These are phyloP conservation scores for Lycium barbarum DNA, from an alignment of 257 asterid species.

Conservation along the genomic window DNA sequence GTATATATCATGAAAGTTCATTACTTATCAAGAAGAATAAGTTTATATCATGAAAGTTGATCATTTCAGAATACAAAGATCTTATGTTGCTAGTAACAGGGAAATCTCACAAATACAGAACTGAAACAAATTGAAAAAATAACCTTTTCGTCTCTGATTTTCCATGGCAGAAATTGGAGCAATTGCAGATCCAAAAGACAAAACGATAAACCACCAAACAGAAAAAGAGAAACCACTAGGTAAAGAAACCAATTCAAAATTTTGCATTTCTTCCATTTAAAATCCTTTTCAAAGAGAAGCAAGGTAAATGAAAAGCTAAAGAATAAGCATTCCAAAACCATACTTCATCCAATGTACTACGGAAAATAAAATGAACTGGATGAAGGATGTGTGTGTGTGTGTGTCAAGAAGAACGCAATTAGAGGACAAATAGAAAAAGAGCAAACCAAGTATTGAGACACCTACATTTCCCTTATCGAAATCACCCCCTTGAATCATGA, in stretches of 20 bases:
- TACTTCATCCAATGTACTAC: background rate
- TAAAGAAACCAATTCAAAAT: background rate
- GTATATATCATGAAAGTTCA: background rate
- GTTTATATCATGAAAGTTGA: background rate
- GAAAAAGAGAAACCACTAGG: background rate
- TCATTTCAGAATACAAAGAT: background rate
- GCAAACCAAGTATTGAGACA: slow-evolving; percentile 16
- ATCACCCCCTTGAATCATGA: slow-evolving; percentile 99
- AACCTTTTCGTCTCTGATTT: background rate
- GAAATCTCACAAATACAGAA: slow-evolving; percentile 7
- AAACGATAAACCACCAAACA: slow-evolving; percentile 6
- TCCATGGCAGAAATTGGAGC: slow-evolving; percentile 14
- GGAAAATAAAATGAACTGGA: background rate
- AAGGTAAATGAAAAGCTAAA: background rate
- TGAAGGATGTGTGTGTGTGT: background rate
- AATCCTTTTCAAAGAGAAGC: slow-evolving; percentile 7
- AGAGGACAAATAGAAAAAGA: slow-evolving; percentile 5
- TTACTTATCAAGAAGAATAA: background rate
- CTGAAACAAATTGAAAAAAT: background rate
- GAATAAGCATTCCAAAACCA: background rate
- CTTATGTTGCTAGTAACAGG: background rate
- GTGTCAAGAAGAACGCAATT: background rate
- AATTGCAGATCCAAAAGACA: background rate
- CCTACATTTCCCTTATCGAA: slow-evolving; percentile 98
- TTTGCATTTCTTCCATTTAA: background rate